Evolutionary conservation across 148 eudicot genomes (phyloP), one percentile per base, ranked within the genome.

Genomic region (Drosera capensis): DNA sequence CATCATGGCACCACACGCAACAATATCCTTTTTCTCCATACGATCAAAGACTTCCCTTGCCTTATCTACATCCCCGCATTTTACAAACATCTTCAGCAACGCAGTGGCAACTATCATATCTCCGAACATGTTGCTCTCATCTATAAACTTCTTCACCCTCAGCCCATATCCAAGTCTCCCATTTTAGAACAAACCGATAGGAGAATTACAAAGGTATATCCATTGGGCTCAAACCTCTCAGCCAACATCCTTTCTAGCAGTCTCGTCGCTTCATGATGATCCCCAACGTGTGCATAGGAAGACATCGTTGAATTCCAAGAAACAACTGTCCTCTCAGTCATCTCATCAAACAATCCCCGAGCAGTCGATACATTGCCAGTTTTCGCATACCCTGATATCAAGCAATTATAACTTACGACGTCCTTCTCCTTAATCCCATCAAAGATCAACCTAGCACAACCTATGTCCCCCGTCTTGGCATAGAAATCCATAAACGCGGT

Each of bases 1-100:
- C 53, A 74, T 49, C 85, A 78, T 78, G 37, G 85, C 68, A 20
- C 70, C 75, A 80, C 80, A 74, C 0, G 85, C 51, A 29, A 78
- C 47, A 8, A 68, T 53, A 55, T 78, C 85, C 23, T 45, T 68
- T 34, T 68, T 60, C 14, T 15, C 23, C 77, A 78, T 68, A 11
- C 45, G 35, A 7, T 78, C 75, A 68, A 78, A 78, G 13, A 40
- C 80, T 51, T 54, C 46, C 2, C 77, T 72, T 11, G 80, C 85
- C 43, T 74, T 77, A 41, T 65, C 46, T 13, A 71, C 65, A 13
- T 48, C 74, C 39, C 80, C 85, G 48, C 80, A 78, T 63, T 78
- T 78, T 23, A 71, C 70, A 54, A 70, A 61, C 85, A 78, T 73
- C 45, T 73, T 79, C 55, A 78, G 41, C 45, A 78, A 31, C 26